Evolutionary conservation across 2,329 filamentous ascomycete species (phyloP).

Genomic region (Venturia aucupariae): DNA sequence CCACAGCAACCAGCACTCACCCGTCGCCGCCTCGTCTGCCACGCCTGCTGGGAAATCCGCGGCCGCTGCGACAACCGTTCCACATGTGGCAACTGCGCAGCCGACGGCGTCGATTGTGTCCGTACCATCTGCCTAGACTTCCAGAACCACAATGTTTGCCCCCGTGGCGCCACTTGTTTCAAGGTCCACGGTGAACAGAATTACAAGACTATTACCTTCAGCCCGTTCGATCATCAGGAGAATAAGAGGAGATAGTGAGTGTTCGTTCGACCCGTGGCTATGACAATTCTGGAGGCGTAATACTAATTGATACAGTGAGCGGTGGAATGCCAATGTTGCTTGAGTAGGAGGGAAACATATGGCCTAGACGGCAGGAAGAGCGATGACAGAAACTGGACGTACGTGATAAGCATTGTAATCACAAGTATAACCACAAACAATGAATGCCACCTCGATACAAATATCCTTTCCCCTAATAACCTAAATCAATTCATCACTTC

Average conservation of each 20-base stretch:
- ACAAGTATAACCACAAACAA: too few species aligned
- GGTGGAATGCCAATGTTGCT: too few species aligned
- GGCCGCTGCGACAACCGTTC: background rate
- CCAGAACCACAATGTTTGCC: background rate
- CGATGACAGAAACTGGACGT: too few species aligned
- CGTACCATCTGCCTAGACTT: constrained; percentile 1
- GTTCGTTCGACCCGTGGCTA: background rate
- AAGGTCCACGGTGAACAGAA: constrained; percentile 10
- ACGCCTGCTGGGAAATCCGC: constrained; percentile 7
- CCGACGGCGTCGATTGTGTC: constrained; percentile 5
- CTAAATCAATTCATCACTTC: too few species aligned
- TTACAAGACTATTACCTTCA: background rate
- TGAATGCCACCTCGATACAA: too few species aligned
- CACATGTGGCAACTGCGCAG: constrained; percentile 3
- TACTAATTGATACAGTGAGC: background rate
- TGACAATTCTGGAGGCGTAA: background rate
- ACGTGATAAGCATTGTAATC: too few species aligned
- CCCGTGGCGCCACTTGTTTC: background rate
- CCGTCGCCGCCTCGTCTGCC: constrained; percentile 10
- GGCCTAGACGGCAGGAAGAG: too few species aligned
- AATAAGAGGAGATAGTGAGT: background rate
- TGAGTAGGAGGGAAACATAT: too few species aligned
- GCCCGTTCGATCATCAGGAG: background rate
- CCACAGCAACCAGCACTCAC: background rate
- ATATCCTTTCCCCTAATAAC: too few species aligned